These are phyloP conservation scores for Ophiostoma novo-ulmi DNA, from an alignment of 2,329 filamentous ascomycete genomes.

Conservation along the genomic window DNA sequence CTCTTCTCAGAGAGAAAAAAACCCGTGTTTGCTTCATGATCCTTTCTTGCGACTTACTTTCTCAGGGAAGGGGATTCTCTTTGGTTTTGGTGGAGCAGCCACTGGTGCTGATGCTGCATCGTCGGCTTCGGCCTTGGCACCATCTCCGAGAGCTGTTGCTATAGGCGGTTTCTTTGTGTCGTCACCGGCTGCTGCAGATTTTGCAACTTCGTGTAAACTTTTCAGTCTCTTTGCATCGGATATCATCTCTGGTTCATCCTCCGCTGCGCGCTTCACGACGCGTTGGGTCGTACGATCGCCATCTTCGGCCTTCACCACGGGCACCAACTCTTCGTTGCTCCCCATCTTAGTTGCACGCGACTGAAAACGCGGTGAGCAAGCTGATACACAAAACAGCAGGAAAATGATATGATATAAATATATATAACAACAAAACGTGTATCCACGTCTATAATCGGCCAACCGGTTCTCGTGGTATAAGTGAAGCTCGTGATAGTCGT, in stretches of 20 bases:
- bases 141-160: background rate
- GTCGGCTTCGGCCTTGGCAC: background rate
- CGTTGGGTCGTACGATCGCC: constrained; percentile 1
- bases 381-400: background rate
- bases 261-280: constrained; percentile 63
- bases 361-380: background rate
- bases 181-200: background rate
- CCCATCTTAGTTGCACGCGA: background rate
- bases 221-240: constrained; percentile 62
- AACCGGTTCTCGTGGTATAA: background rate
- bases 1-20: background rate
- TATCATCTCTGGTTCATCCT: constrained; percentile 57
- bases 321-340: background rate
- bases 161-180: background rate
- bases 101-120: constrained; percentile 36
- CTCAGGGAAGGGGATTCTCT: constrained; percentile 79
- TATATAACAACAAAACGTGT: background rate
- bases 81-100: constrained; percentile 36
- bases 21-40: background rate
- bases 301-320: background rate
- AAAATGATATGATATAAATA: background rate
- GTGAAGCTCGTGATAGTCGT: constrained; percentile 10
- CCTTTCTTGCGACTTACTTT: constrained; percentile 51
- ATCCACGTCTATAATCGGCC: background rate
- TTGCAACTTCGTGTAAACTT: constrained; percentile 40